Evolutionary conservation across 169 alveolate genomes (phyloP), one percentile per base, ranked within the genome.

Genomic region (Fabrea salina): DNA sequence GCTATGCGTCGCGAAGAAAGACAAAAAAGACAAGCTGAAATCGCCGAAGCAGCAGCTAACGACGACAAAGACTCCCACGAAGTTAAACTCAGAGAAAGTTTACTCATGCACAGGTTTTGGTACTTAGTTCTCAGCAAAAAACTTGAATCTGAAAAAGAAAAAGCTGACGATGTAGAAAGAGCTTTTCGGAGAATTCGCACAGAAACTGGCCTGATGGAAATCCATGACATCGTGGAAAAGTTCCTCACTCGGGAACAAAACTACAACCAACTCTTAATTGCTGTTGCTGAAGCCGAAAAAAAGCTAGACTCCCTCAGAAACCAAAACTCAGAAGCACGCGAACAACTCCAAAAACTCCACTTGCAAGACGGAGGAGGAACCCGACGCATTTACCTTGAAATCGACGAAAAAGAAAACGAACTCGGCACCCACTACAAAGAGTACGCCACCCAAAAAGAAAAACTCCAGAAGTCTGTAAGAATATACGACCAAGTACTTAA

Each of bases 41-140:
- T 84, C 4, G 84, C 87, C 8, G 90, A 84, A 41, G 76, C 84
- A 1, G 90, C 87, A 5, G 90, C 87, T 8, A 84, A 84, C 41
- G 90, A 84, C 40, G 84, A 84, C 67, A 84, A 80, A 51, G 90
- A 84, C 51, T 75, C 84, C 3, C 64, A 64, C 49, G 90, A 79
- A 53, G 56, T 75, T 0, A 72, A 80, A 49, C 44, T 84, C 75
- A 32, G 82, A 53, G 90, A 80, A 40, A 66, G 79, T 74, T 61
- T 61, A 30, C 79, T 84, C 77, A 51, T 80, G 11, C 68, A 84
- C 35, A 84, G 61, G 70, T 43, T 84, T 4, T 84, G 90, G 90
- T 40, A 64, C 19, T 5, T 43, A 16, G 50, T 56, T 51, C 53
- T 80, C 4, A 80, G 75, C 49, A 74, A 70, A 35, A 84, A 80